Evolutionary conservation across 257 asterid species (phyloP), one percentile per base, ranked within the genome.

Genomic region (Petunia axillaris): DNA sequence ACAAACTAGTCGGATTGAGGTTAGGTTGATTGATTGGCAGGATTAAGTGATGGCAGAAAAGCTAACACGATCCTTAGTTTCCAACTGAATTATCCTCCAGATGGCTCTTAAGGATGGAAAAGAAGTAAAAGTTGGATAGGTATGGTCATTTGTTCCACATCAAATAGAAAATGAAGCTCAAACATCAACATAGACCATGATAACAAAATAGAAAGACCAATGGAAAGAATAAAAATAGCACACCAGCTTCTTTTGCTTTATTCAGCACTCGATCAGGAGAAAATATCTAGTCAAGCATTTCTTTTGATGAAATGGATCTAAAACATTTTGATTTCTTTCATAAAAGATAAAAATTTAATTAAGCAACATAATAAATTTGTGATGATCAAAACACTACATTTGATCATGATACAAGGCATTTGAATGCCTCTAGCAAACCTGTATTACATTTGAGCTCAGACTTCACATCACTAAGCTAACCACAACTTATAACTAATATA

Each of bases 81-180:
- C 13, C 11, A 73, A 50, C 77, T 50, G 11, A 50, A 10, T 52
- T 35, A 73, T 50, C 46, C 77, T 73, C 77, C 1, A 73, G 62
- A 73, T 50, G 46, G 77, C 55, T 46, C 59, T 59, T 71, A 48
- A 2, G 0, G 48, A 48, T 71, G 77, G 77, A 48, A 2, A 25
- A 71, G 44, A 8, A 71, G 25, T 71, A 41, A 70, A n/a, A 70
- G 46, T 5, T 70, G 58, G 41, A 70, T 46, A 70, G 8, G n/a
- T 11, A 5, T 3, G n/a, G 75, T 41, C 48, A 55, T 68, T 68
- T 43, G 55, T 15, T 44, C 60, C 43, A 71, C 43, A 71, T 48
- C 43, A 48, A 48, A 71, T 46, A 71, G 60, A 71, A 46, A 3
- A 71, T 25, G 77, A 71, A 71, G 77, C 59, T 71, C 25, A 48